Evolutionary conservation across 805 yeast genomes (phyloP).

Genomic region (Zygosaccharomyces siamensis): DNA sequence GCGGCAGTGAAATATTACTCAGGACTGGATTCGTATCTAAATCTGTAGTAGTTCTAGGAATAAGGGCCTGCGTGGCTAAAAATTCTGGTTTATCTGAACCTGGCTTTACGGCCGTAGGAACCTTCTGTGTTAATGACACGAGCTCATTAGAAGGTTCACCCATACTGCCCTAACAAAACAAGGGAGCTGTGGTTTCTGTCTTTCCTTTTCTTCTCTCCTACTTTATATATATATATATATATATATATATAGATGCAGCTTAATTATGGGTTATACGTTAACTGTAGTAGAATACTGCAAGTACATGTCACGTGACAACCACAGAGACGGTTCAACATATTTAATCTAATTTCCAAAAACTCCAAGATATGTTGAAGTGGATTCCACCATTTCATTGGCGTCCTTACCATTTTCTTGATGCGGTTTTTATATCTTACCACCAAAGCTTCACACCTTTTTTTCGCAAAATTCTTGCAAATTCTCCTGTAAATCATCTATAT

Average conservation of each 20-base stretch:
- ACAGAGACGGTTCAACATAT: neutral
- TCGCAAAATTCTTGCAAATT: neutral
- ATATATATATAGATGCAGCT: neutral
- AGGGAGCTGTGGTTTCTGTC: neutral
- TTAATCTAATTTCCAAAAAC: too few species aligned
- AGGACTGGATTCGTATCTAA: slow-evolving; percentile 31
- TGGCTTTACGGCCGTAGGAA: slow-evolving; percentile 5
- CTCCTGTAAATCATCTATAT: neutral
- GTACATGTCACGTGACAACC: neutral
- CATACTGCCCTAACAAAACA: neutral
- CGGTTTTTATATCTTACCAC: neutral
- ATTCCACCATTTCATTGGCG: neutral
- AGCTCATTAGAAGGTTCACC: slow-evolving; percentile 4
- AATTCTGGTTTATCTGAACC: slow-evolving; percentile 21
- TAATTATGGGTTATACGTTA: neutral
- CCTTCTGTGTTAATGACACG: slow-evolving; percentile 2
- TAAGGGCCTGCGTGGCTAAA: slow-evolving; percentile 22
- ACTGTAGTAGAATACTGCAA: neutral
- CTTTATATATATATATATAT: neutral
- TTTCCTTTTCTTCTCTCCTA: neutral
- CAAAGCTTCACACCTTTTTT: neutral
- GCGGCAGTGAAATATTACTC: slow-evolving; percentile 27
- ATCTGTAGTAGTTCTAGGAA: slow-evolving; percentile 29
- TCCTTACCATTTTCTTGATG: neutral
- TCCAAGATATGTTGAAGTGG: neutral